A percentile compares a stretch with the other conserved stretches of the same genome.
Evolutionary conservation across 1,284 basidiomycete genomes (phyloP).

Genomic region (Quambalaria eucalypti): DNA sequence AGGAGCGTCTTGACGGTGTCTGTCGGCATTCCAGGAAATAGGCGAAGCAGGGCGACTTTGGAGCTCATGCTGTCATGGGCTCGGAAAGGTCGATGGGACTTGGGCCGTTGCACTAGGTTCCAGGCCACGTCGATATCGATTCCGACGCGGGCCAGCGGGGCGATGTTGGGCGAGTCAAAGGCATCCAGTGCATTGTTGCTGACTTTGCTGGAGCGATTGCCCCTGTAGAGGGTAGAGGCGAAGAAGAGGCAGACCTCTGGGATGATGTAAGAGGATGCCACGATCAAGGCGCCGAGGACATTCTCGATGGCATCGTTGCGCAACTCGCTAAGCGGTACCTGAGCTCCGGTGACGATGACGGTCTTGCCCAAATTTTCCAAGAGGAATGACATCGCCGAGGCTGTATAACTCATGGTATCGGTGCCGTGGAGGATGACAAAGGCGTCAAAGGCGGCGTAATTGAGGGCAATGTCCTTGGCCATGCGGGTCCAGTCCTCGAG

Average conservation of each 20-base stretch:
- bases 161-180: constrained; percentile 75
- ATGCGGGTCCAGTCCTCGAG: constrained; percentile 74
- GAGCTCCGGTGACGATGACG: constrained; percentile 76
- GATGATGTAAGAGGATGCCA: constrained; percentile 81
- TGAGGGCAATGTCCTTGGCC: constrained; percentile 79
- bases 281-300: constrained; percentile 67
- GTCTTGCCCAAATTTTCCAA: constrained; percentile 84
- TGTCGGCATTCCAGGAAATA: constrained; percentile 70
- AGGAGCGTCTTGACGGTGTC: constrained; percentile 34
- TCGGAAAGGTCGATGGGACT: constrained; percentile 63
- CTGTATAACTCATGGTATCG: constrained; percentile 54
- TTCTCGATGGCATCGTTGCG: constrained; percentile 62
- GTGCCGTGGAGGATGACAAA: constrained; percentile 79
- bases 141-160: constrained; percentile 71
- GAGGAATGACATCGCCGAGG: constrained; percentile 58
- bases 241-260: constrained; percentile 74
- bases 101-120: constrained; percentile 57
- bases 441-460: constrained; percentile 72
- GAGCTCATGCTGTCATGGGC: constrained; percentile 57
- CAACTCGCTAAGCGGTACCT: constrained; percentile 78
- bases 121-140: constrained; percentile 60
- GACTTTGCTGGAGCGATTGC: constrained; percentile 67
- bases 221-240: constrained; percentile 74
- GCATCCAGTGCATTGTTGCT: constrained; percentile 79
- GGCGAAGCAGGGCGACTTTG: constrained; percentile 49